phyloP scores from a whole-genome alignment of 2,329 filamentous ascomycete species.

The Allantophomopsis cytisporea region DNA sequence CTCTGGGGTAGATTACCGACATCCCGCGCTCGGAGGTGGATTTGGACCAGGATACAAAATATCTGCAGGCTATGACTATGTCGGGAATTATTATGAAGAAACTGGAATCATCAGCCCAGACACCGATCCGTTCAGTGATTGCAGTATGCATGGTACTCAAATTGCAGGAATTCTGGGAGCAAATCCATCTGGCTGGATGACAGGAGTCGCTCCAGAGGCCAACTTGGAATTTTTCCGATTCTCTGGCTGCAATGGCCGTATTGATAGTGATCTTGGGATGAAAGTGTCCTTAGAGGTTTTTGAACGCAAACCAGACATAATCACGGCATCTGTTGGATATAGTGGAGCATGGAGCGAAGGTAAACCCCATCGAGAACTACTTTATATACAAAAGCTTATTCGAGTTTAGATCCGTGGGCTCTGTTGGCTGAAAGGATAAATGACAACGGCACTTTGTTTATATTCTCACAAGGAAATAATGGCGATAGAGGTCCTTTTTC shows the following conservation, averaged over 20 bases:
- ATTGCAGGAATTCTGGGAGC: conserved; percentile 25
- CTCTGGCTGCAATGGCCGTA: conserved; percentile 10
- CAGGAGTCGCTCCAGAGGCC: conserved; percentile 20
- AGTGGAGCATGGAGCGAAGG: conserved; percentile 36
- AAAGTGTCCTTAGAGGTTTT: neutral
- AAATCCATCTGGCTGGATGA: conserved; percentile 16
- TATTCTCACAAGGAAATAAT: too few relatives aligned
- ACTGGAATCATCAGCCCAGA: conserved; percentile 15
- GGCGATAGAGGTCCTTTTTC: too few relatives aligned
- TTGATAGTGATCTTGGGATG: neutral
- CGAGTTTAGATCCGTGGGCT: too few relatives aligned
- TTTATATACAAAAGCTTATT: too few relatives aligned
- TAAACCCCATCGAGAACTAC: too few relatives aligned
- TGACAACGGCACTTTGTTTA: too few relatives aligned
- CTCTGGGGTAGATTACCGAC: conserved; percentile 23
- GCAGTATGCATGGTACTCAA: conserved; percentile 13
- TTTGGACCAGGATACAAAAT: neutral
- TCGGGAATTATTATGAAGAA: too few relatives aligned
- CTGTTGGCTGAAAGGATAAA: too few relatives aligned
- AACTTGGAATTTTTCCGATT: conserved; percentile 20
- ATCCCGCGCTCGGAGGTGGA: conserved; percentile 10
- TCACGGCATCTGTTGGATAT: conserved; percentile 39
- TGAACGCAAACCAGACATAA: conserved; percentile 22
- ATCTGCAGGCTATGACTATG: too few relatives aligned
- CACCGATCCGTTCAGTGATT: conserved; percentile 20